Percentiles rank a stretch among this genome's conserved stretches.
Conservation (phyloP, 73 alveolate genomes). For the Paraurostyla sp. region DNA sequence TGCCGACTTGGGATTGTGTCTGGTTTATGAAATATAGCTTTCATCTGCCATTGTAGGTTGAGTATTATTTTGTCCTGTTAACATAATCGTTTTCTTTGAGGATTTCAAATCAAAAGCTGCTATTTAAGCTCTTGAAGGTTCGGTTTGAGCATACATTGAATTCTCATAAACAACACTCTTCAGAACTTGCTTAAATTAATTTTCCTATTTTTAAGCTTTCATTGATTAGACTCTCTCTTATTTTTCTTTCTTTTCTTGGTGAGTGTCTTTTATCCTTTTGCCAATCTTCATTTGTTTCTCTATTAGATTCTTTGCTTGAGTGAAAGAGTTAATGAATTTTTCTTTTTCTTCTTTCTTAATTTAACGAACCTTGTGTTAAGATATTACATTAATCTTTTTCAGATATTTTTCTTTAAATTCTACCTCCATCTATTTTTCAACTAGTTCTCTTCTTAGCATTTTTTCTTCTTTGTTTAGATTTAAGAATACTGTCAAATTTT, state of each 20-base stretch:
- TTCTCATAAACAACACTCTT: slow-evolving; percentile 11
- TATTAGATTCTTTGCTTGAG: slow-evolving; percentile 73
- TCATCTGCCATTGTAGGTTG: slow-evolving; percentile 45
- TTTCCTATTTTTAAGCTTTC: neutral
- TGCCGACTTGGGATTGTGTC: slow-evolving; percentile 7
- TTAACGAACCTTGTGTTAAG: neutral
- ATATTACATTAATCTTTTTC: slow-evolving; percentile 2
- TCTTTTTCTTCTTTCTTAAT: slow-evolving; percentile 23
- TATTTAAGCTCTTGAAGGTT: neutral
- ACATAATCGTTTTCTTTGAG: neutral
- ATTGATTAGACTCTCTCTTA: neutral
- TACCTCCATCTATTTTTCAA: slow-evolving; percentile 44
- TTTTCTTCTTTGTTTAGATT: slow-evolving; percentile 63
- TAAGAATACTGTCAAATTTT: slow-evolving; percentile 53
- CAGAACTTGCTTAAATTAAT: neutral
- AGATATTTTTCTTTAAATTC: slow-evolving; percentile 9
- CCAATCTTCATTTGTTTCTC: slow-evolving; percentile 74
- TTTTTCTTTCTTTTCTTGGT: neutral
- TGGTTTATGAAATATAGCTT: neutral
- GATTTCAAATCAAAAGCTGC: neutral
- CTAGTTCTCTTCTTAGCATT: slow-evolving; percentile 54
- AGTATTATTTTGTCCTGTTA: neutral
- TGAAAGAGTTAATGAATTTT: slow-evolving; percentile 40
- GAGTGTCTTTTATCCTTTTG: slow-evolving; percentile 42
- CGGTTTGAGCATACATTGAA: neutral